phyloP scores from a whole-genome alignment of 495 filamentous ascomycete genomes.

The Opeltia flavorubescens region DNA sequence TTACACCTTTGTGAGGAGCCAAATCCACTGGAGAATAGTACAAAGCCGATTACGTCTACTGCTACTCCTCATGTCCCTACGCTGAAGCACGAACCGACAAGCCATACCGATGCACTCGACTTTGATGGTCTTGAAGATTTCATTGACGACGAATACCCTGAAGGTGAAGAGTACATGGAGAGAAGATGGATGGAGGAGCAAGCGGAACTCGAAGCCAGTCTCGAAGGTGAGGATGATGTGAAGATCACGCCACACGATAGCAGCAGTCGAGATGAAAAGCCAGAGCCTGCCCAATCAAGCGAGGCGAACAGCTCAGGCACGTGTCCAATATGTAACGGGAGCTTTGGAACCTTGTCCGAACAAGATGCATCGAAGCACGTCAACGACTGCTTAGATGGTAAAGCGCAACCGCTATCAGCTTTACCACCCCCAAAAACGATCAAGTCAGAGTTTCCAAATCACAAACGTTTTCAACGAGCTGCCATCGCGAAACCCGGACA shows the following conservation, averaged over 20 bases:
- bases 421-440: conserved; percentile 12
- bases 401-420: conserved; percentile 37
- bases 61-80: conserved; percentile 17
- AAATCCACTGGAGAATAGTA: conserved; percentile 1
- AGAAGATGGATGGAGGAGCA: conserved; percentile 50
- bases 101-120: conserved; percentile 39
- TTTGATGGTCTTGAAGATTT: conserved; percentile 51
- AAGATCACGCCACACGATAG: conserved; percentile 20
- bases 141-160: conserved; percentile 31
- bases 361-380: conserved; percentile 55
- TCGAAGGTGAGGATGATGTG: conserved; percentile 5
- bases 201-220: conserved; percentile 36
- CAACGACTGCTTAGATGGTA: conserved; percentile 84
- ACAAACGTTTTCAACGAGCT: conserved; percentile 48
- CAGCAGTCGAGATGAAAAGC: background rate
- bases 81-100: conserved; percentile 44
- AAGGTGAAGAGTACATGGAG: conserved; percentile 50
- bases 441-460: conserved; percentile 21
- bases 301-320: conserved; percentile 13
- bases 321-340: conserved; percentile 67
- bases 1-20: conserved; percentile 7
- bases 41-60: background rate
- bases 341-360: conserved; percentile 43
- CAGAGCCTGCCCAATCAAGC: background rate
- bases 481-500: conserved; percentile 63